Evolutionary conservation across 768 basidiomycete genomes (phyloP), one percentile per base, ranked within the genome.

Genomic region (Hypholoma sublateritium): DNA sequence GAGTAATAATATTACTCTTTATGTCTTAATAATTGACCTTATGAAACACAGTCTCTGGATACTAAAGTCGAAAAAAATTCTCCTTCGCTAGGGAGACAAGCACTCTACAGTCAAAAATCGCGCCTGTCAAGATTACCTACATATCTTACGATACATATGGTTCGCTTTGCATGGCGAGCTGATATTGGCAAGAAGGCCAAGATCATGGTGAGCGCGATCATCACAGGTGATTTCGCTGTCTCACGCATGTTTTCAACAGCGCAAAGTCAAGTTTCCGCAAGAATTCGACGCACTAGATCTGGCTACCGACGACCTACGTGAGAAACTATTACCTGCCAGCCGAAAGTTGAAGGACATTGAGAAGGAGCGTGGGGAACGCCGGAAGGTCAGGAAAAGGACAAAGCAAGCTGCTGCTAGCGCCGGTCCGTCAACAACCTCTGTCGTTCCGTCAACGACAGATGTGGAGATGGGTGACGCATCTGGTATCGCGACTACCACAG

Each of bases 131-230:
- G 95, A 19, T 76, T 98, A 12, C 97, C 97, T 0, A 71, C 84
- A 4, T 95, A 91, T 65, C 81, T 97, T 19, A 87, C 88, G 5
- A 84, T 98, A 4, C 94, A 98, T 65, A 92, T 98, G 89, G 95
- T 95, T 12, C 90, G 97, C 46, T 99, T 98, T 70, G 89, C 87
- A 54, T 99, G 97, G 97, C 79, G 93, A 58, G 79, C 83, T 36
- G 97, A 98, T 62, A 95, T 97, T 57, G 73, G 73, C 50, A 93
- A 89, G 77, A 98, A 98, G 68, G 87, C 96, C 1, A 98, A 99
- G 75, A 96, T 98, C 69, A 94, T 99, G 96, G 90, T 90, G 58
- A 43, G 74, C 50, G 17, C 28, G 53, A 19, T 39, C 19, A n/a
- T 11, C 14, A 8, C 45, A 58, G 14, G 1, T 11, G 54, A 35